phyloP scores from a whole-genome alignment of 495 filamentous ascomycete genomes.

The Cairneyella variabilis region DNA sequence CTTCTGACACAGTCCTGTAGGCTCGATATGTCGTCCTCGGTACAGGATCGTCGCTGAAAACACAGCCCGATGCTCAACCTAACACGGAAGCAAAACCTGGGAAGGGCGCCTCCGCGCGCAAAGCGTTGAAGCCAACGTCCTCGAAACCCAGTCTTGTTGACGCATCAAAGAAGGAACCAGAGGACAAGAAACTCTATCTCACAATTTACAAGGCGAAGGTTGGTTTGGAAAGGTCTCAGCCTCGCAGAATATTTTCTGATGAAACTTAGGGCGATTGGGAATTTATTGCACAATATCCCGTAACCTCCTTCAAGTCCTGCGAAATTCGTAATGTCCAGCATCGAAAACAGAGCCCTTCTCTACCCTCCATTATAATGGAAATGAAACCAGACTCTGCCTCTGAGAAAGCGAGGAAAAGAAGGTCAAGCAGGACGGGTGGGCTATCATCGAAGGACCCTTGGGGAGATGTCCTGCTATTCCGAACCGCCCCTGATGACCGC shows the following conservation, averaged over 20 bases:
- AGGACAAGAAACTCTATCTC: slow-evolving; percentile 36
- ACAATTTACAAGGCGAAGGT: slow-evolving; percentile 55
- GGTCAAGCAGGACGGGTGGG: slow-evolving; percentile 52
- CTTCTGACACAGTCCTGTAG: slow-evolving; percentile 11
- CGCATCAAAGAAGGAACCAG: slow-evolving; percentile 22
- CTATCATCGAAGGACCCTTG: slow-evolving; percentile 28
- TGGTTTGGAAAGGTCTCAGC: slow-evolving; percentile 6
- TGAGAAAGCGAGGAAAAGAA: slow-evolving; percentile 51
- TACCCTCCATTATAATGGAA: slow-evolving; percentile 47
- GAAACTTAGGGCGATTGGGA: slow-evolving; percentile 43
- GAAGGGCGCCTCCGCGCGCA: slow-evolving; percentile 12
- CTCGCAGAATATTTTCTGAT: slow-evolving; percentile 15
- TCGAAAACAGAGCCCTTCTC: slow-evolving; percentile 46
- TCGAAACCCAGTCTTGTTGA: slow-evolving; percentile 24
- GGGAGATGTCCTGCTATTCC: slow-evolving; percentile 24
- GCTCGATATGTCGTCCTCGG: slow-evolving; percentile 28
- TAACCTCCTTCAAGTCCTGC: slow-evolving; percentile 46
- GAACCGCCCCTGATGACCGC: slow-evolving; percentile 19
- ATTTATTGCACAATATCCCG: slow-evolving; percentile 43
- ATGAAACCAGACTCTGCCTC: slow-evolving; percentile 45
- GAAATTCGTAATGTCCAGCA: slow-evolving; percentile 48
- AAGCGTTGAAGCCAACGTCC: slow-evolving; percentile 17
- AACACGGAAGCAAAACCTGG: not conserved
- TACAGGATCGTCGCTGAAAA: slow-evolving; percentile 12
- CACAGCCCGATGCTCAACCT: slow-evolving; percentile 12